These are phyloP conservation scores for Psidium friedrichsthalianum DNA, from an alignment of 345 rosid species.

Conservation along the genomic window DNA sequence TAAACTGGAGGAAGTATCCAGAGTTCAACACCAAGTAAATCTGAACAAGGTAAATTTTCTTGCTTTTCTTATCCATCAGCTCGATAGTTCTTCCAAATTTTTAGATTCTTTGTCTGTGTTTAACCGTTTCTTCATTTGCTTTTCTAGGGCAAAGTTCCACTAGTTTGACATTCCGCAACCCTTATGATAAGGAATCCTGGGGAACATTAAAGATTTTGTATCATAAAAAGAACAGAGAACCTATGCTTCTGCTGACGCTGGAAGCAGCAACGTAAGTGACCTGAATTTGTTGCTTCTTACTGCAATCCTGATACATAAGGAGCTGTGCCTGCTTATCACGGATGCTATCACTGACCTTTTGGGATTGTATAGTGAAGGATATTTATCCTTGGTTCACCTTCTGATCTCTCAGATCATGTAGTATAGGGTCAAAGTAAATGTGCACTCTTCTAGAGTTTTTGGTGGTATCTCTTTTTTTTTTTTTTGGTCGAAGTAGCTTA, in stretches of 20 bases:
- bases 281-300: neutral
- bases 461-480: neutral
- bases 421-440: neutral
- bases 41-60: constrained; percentile 25
- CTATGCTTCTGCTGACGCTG: neutral
- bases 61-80: neutral
- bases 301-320: neutral
- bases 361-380: neutral
- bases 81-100: neutral
- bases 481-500: neutral
- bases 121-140: neutral
- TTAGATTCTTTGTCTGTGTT: neutral
- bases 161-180: constrained; percentile 23
- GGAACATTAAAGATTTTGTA: constrained; percentile 31
- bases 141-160: constrained; percentile 15
- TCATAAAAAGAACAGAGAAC: neutral
- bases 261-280: neutral
- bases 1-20: constrained; percentile 57
- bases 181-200: constrained; percentile 34
- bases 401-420: neutral
- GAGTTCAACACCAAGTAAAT: constrained; percentile 25
- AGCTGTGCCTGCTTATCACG: neutral
- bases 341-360: neutral
- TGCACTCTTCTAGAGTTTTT: neutral
- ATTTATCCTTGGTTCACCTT: neutral